phyloP scores from a whole-genome alignment of 1,139 yeast genomes.

The Magnusiomyces fungicola region DNA sequence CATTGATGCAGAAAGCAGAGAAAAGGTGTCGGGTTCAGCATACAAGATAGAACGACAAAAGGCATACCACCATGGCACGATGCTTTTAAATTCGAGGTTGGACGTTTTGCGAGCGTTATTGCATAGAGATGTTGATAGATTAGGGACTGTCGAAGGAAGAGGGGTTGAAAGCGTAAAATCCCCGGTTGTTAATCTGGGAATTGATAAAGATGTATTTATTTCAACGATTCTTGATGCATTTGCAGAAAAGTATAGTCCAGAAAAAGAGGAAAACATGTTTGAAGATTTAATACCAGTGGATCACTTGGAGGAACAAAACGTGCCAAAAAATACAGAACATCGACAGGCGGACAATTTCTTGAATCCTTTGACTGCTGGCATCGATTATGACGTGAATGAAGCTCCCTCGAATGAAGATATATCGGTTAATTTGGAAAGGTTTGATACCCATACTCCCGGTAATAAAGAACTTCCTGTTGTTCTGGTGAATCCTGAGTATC shows the following conservation, averaged over 20 bases:
- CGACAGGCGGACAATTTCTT: slow-evolving; percentile 7
- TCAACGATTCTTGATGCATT: slow-evolving; percentile 44
- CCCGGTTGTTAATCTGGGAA: slow-evolving; percentile 57
- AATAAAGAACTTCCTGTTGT: slow-evolving; percentile 13
- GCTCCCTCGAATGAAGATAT: too few species aligned
- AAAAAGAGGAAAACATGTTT: slow-evolving; percentile 1
- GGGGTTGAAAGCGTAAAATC: slow-evolving; percentile 75
- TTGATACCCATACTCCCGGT: neutral
- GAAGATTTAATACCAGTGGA: slow-evolving; percentile 1
- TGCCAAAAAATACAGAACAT: neutral
- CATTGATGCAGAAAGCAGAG: slow-evolving; percentile 36
- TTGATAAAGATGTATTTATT: slow-evolving; percentile 43
- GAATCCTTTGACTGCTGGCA: slow-evolving; percentile 12
- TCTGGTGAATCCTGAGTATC: slow-evolving; percentile 20
- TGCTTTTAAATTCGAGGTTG: slow-evolving; percentile 67
- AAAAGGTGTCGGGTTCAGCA: slow-evolving; percentile 84
- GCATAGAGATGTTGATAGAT: slow-evolving; percentile 39
- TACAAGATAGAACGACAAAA: slow-evolving; percentile 75
- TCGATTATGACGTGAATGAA: slow-evolving; percentile 20
- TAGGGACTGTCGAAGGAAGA: slow-evolving; percentile 47
- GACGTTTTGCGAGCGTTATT: slow-evolving; percentile 51
- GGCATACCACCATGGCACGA: slow-evolving; percentile 94
- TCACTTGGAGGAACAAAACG: neutral
- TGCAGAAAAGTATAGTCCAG: slow-evolving; percentile 26
- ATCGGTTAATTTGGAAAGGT: neutral